phyloP scores from a whole-genome alignment of 176 grass and related monocot genomes.

The Carex kokanica region DNA sequence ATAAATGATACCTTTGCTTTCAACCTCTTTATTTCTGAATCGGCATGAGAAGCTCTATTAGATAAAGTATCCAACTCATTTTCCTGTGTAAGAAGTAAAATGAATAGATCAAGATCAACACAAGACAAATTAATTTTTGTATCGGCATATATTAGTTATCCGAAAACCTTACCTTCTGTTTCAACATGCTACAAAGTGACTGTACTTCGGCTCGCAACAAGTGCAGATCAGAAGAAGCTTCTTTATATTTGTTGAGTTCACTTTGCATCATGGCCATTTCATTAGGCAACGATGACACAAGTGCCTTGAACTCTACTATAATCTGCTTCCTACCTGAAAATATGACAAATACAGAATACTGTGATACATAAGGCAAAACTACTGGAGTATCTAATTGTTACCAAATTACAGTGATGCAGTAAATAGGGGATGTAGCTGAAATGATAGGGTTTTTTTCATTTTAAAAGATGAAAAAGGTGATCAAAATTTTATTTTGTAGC shows the following conservation, averaged over 20 bases:
- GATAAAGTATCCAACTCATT: conserved; percentile 47
- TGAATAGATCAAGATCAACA: conserved; percentile 11
- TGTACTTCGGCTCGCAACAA: conserved; percentile 68
- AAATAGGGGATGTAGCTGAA: neutral
- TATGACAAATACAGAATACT: conserved; percentile 12
- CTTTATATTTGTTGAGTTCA: conserved; percentile 70
- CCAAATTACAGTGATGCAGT: neutral
- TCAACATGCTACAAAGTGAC: conserved; percentile 60
- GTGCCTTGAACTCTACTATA: conserved; percentile 72
- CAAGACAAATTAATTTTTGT: neutral
- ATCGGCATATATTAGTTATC: conserved; percentile 9
- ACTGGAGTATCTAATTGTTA: neutral
- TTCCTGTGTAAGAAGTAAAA: conserved; percentile 40
- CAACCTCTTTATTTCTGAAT: conserved; percentile 58
- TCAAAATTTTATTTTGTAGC: neutral
- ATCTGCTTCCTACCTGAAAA: conserved; percentile 81
- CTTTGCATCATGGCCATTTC: conserved; percentile 75
- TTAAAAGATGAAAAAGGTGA: neutral
- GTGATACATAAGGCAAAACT: neutral
- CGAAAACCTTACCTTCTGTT: conserved; percentile 50
- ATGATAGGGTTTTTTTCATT: too few relatives aligned
- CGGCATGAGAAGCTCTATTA: conserved; percentile 36
- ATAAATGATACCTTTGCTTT: conserved; percentile 35
- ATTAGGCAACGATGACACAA: conserved; percentile 62
- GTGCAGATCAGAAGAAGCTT: conserved; percentile 54